Conservation (phyloP, 306 rosid species). For the Gillenia trifoliata region DNA sequence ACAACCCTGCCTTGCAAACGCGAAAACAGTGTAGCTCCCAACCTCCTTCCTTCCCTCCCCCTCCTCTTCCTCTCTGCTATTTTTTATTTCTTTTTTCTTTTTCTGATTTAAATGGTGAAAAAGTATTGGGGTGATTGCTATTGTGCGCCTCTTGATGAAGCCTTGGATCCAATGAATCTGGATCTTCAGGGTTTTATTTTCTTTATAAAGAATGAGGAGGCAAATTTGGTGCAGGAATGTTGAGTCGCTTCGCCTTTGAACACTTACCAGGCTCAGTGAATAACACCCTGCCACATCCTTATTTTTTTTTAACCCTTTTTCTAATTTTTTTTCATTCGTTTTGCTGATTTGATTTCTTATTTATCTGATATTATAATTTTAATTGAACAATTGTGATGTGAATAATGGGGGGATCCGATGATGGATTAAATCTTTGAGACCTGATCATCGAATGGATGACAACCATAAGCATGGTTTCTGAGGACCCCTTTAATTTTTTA, state of each 20-base stretch:
- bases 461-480: slow-evolving; percentile 78
- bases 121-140: not conserved
- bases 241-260: slow-evolving; percentile 82
- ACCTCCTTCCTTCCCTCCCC: not conserved
- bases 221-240: slow-evolving; percentile 57
- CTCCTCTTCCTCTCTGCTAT: not conserved
- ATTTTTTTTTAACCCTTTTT: too few relatives aligned
- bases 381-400: too few relatives aligned
- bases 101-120: too few relatives aligned
- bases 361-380: not conserved
- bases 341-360: fast-evolving
- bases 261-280: slow-evolving; percentile 63
- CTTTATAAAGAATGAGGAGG: slow-evolving; percentile 27
- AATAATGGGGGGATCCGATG: slow-evolving; percentile 44
- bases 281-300: slow-evolving; percentile 55
- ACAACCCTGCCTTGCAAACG: not conserved
- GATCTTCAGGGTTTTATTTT: slow-evolving; percentile 17
- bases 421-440: slow-evolving; percentile 99
- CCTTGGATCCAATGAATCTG: slow-evolving; percentile 28
- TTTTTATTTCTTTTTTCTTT: fast-evolving
- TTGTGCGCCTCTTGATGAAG: slow-evolving; percentile 38
- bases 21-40: not conserved
- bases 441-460: slow-evolving; percentile 80
- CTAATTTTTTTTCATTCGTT: not conserved
- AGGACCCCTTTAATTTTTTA: slow-evolving; percentile 32